Evolutionary conservation across 2,329 filamentous ascomycete genomes (phyloP).

Genomic region (Botrytis paeoniae): DNA sequence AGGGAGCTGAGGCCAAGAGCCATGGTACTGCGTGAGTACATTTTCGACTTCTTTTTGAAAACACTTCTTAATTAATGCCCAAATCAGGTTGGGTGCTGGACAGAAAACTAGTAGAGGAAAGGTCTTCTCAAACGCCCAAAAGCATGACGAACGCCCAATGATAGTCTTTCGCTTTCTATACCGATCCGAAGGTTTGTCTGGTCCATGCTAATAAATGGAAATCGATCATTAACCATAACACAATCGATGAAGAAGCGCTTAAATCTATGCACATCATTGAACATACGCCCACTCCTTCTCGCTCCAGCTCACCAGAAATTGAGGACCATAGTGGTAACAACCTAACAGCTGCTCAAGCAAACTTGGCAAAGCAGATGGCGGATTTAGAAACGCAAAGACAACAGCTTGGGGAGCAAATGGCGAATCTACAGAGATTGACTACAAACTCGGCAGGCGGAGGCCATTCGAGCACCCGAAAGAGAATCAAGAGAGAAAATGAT

Average conservation of each 20-base stretch:
- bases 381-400: not conserved
- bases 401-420: too few species aligned
- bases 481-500: not conserved
- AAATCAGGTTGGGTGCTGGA: not conserved
- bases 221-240: not conserved
- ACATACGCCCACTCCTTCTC: not conserved
- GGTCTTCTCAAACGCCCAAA: not conserved
- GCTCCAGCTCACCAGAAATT: not conserved
- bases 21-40: conserved; percentile 26
- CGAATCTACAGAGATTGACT: too few species aligned
- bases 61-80: not conserved
- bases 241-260: not conserved
- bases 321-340: not conserved
- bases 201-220: not conserved
- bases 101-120: not conserved
- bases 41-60: too few species aligned
- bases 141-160: not conserved
- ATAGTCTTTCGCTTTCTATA: conserved; percentile 9
- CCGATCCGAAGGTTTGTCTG: conserved; percentile 6
- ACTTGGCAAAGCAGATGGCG: not conserved
- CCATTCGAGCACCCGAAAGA: not conserved
- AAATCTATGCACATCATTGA: conserved; percentile 1
- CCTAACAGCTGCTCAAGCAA: not conserved
- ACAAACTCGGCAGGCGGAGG: not conserved
- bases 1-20: not conserved